Base-by-base conservation (phyloP, 129 eudicot genomes). In the Arctium minus region DNA sequence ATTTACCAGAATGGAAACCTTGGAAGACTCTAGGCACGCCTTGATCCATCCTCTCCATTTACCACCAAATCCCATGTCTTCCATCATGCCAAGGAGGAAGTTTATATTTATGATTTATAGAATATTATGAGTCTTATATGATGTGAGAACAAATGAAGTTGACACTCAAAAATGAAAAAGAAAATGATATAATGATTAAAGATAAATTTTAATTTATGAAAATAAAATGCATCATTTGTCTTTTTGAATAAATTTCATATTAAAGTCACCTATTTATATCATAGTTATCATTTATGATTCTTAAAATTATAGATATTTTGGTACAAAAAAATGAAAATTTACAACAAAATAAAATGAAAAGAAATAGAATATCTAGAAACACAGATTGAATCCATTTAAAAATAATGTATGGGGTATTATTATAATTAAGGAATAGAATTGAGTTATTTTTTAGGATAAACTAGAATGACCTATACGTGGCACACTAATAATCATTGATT, bases 391-490 rank as follows among this genome's bases (percentile, higher is more conserved):
- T 44, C 50, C 50, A 8, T 44, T 44, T 44, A 44, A 44, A 44
- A 44, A 44, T 2, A 44, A 44, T 44, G 50, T 44, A 44, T 44
- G 50, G 50, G 50, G 50, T 11, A 44, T 44, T 44, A 44, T 44
- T 44, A 44, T 44, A 44, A 44, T 44, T 44, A 7, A 44, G 50
- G 27, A 17, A 60, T 60, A 60, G 2, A 60, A 6, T 60, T 42
- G 46, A 44, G 36, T 46, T 44, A 69, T 6, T 44, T 46, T 80
- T 37, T 53, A 53, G 39, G n/a, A 35, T 12, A 11, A 72, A 50
- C 50, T 72, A 80, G 22, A 33, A 35, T 50, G 30, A 12, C 37
- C 48, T 22, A 30, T 80, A 80, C 84, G 84, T 72, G 84, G 84
- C 77, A 31, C 60, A 72, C 17, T 50, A 48, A 53, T 27, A 80